These are phyloP conservation scores for Cladochytrium replicatum DNA, from an alignment of 192 early-diverging fungal species.

Conservation along the genomic window DNA sequence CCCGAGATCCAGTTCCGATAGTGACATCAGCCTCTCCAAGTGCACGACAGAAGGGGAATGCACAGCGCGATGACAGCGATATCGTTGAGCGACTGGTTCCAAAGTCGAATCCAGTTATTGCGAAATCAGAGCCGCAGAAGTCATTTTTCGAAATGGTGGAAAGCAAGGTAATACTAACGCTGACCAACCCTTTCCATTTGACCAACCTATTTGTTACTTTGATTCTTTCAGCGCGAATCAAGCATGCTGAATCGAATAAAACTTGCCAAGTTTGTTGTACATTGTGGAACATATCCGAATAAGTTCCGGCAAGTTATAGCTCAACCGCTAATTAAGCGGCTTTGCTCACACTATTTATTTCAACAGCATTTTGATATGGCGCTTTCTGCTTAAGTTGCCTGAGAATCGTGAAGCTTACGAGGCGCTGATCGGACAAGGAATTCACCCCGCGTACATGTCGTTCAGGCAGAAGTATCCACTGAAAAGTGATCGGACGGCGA, in stretches of 20 bases:
- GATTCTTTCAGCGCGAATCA: constrained; percentile 2
- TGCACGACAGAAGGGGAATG: too few relatives aligned
- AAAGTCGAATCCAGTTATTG: constrained; percentile 14
- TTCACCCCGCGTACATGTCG: constrained; percentile 27
- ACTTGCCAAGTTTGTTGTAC: constrained; percentile 25
- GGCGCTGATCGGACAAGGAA: constrained; percentile 32
- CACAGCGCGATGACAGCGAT: too few relatives aligned
- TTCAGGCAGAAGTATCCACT: constrained; percentile 39
- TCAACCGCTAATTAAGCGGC: neutral
- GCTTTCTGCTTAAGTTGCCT: constrained; percentile 36
- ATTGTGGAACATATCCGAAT: constrained; percentile 38
- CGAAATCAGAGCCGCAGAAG: constrained; percentile 4
- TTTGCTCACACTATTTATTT: constrained; percentile 6
- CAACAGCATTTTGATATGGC: constrained; percentile 40
- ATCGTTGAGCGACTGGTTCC: constrained; percentile 28
- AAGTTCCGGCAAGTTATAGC: constrained; percentile 22
- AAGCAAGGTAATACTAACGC: constrained; percentile 20
- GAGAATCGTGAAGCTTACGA: constrained; percentile 45
- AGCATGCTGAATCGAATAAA: constrained; percentile 18
- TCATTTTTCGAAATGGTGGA: constrained; percentile 32
- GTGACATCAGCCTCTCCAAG: too few relatives aligned
- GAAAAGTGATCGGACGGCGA: constrained; percentile 34
- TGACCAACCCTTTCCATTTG: neutral
- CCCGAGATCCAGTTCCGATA: too few relatives aligned
- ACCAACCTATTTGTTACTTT: constrained; percentile 1